phyloP scores from a whole-genome alignment of 2,329 filamentous ascomycete genomes.

The Trichophyton rubrum region DNA sequence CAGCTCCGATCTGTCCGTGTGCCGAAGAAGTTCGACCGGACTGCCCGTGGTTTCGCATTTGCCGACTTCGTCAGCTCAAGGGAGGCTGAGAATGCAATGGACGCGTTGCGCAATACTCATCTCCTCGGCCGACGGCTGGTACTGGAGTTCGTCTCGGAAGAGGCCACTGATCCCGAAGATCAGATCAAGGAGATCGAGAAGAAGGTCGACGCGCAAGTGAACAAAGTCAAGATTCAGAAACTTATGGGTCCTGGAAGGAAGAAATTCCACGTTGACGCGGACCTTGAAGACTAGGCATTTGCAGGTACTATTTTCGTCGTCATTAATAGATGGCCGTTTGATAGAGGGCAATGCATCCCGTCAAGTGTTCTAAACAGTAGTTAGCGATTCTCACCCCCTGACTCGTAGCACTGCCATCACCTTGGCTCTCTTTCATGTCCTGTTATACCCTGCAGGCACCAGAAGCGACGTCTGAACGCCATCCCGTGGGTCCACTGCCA shows the following conservation, averaged over 20 bases:
- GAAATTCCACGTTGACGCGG: constrained; percentile 71
- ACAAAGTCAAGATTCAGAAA: constrained; percentile 81
- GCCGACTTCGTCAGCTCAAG: constrained; percentile 85
- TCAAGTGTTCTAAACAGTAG: not conserved
- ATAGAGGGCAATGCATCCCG: not conserved
- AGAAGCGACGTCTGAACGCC: not conserved
- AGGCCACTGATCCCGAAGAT: constrained; percentile 82
- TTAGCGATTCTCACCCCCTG: not conserved
- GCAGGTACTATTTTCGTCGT: not conserved
- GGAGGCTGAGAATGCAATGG: constrained; percentile 83
- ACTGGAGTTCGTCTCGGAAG: constrained; percentile 79
- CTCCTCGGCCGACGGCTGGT: constrained; percentile 79
- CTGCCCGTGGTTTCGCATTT: constrained; percentile 88
- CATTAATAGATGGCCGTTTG: not conserved
- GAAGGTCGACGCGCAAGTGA: constrained; percentile 81
- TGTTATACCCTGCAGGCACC: not conserved
- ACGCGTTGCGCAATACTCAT: constrained; percentile 84
- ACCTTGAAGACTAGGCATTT: constrained; percentile 47
- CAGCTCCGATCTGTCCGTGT: constrained; percentile 84
- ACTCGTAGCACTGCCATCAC: not conserved
- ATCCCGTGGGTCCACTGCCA: not conserved
- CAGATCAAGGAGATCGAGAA: constrained; percentile 95
- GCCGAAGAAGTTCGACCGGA: constrained; percentile 86
- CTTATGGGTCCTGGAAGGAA: constrained; percentile 70
- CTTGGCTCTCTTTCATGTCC: not conserved